Evolutionary conservation across 1,284 basidiomycete species (phyloP).

Genomic region (Microbotryum saponariae): DNA sequence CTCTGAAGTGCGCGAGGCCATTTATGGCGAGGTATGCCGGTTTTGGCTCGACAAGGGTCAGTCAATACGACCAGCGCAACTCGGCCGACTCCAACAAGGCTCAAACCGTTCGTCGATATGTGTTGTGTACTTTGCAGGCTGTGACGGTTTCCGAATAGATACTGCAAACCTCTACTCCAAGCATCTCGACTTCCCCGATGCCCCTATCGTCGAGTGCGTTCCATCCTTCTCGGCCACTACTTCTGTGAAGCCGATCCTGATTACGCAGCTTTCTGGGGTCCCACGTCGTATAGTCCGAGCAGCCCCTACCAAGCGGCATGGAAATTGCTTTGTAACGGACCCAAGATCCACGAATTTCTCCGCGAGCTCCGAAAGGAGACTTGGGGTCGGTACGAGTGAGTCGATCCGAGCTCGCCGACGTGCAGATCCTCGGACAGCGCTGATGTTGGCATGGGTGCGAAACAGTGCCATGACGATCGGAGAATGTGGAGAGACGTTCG

Average conservation of each 20-base stretch:
- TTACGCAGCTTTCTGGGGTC: too few species aligned
- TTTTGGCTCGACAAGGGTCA: slow-evolving; percentile 57
- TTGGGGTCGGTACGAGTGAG: slow-evolving; percentile 46
- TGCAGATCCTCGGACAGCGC: not conserved
- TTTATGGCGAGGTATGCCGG: slow-evolving; percentile 54
- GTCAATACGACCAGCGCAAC: too few species aligned
- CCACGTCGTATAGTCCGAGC: too few species aligned
- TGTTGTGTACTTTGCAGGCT: slow-evolving; percentile 45
- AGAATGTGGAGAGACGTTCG: slow-evolving; percentile 55
- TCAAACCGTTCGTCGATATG: too few species aligned
- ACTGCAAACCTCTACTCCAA: slow-evolving; percentile 19
- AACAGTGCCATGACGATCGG: slow-evolving; percentile 55
- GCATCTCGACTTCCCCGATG: slow-evolving; percentile 36
- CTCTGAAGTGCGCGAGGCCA: slow-evolving; percentile 32
- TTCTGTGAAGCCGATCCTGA: too few species aligned
- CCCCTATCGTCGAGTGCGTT: slow-evolving; percentile 27
- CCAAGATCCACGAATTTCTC: slow-evolving; percentile 59
- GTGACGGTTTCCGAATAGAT: slow-evolving; percentile 57
- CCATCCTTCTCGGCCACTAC: not conserved
- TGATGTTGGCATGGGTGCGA: not conserved
- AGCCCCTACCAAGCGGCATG: too few species aligned
- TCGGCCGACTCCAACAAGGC: too few species aligned
- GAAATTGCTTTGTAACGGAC: slow-evolving; percentile 41
- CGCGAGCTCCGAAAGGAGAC: slow-evolving; percentile 58
- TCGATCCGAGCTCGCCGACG: not conserved